These are phyloP conservation scores for Colletotrichum orbiculare DNA, from an alignment of 2,329 filamentous ascomycete species.

Conservation along the genomic window DNA sequence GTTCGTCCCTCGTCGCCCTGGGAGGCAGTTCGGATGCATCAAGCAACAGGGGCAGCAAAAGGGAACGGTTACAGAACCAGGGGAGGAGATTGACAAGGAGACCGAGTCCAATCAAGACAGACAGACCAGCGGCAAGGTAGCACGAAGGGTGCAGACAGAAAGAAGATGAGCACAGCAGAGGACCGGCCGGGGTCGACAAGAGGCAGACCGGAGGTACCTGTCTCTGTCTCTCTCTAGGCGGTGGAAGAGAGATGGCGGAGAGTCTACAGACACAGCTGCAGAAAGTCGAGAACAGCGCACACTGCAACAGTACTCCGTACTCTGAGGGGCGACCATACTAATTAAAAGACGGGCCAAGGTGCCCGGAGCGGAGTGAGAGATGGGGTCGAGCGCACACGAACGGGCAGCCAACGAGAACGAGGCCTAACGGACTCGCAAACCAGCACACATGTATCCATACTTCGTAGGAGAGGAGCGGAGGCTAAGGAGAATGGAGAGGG, in stretches of 20 bases:
- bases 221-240: not conserved
- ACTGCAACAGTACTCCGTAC: no score
- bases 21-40: constrained; percentile 36
- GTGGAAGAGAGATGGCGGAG: not conserved
- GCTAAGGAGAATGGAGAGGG: constrained; percentile 27
- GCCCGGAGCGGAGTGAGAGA: constrained; percentile 5
- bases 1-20: constrained; percentile 30
- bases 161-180: constrained; percentile 17
- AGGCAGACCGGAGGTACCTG: not conserved
- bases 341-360: not conserved
- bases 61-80: constrained; percentile 32
- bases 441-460: no score
- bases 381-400: not conserved
- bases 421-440: no score
- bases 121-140: constrained; percentile 4
- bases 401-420: constrained; percentile 7
- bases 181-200: not conserved
- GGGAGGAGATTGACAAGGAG: constrained; percentile 32
- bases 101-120: constrained; percentile 27
- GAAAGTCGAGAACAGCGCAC: no score
- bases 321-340: no score
- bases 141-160: constrained; percentile 12
- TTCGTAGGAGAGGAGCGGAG: constrained; percentile 5
- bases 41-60: constrained; percentile 29
- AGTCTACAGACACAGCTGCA: no score